Evolutionary conservation across 2,329 filamentous ascomycete species (phyloP).

Genomic region (Nothomitra cinnamomea): DNA sequence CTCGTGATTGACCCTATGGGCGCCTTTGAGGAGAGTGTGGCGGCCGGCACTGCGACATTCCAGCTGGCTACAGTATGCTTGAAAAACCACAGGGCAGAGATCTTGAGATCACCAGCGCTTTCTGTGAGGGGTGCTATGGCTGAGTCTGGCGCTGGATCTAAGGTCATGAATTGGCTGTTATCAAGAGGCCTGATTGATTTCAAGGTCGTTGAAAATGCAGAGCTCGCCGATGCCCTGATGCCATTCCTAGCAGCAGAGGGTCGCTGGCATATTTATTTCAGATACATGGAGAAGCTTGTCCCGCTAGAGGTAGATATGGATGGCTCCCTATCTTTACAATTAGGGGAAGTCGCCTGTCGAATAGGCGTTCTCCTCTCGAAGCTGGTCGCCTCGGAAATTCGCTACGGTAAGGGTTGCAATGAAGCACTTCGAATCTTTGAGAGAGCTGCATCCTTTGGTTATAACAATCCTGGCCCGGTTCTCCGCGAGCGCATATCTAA

Average conservation of each 20-base stretch:
- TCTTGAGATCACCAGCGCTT: neutral
- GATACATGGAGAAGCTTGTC: neutral
- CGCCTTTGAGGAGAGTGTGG: conserved; percentile 5
- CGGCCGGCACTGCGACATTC: conserved; percentile 3
- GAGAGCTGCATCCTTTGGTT: neutral
- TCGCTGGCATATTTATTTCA: neutral
- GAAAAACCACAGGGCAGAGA: neutral
- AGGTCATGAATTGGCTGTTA: conserved; percentile 5
- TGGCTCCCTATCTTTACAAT: neutral
- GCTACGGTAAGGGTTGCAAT: neutral
- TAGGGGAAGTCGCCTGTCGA: neutral
- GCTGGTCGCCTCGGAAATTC: neutral
- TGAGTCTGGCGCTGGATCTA: conserved; percentile 4
- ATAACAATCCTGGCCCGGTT: neutral
- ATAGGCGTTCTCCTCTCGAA: neutral
- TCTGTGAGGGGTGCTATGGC: conserved; percentile 1
- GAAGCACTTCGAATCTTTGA: neutral
- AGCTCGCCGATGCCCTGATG: neutral
- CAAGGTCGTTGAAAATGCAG: neutral
- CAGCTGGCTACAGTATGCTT: conserved; percentile 2
- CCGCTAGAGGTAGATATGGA: neutral
- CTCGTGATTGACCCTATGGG: conserved; percentile 3
- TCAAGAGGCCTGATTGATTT: conserved; percentile 1
- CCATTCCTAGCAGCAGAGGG: conserved; percentile 6
- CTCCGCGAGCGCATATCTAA: neutral